Evolutionary conservation across 164 flowering plant genomes (phyloP), one percentile per base, ranked within the genome.

Genomic region (Pachysandra terminalis): DNA sequence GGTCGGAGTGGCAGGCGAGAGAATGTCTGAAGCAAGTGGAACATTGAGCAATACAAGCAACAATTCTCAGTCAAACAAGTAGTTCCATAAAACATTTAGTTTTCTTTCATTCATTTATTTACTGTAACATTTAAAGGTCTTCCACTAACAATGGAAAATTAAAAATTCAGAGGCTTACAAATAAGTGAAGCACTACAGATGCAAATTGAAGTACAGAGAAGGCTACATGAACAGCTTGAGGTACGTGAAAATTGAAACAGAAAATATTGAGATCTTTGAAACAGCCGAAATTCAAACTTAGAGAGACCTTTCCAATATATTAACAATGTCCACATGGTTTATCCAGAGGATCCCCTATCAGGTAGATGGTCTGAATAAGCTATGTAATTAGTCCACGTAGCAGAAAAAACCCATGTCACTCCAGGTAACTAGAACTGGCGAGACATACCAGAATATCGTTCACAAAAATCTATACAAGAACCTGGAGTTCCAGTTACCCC

Each of bases 151-250:
- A 28, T 24, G 22, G 45, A 26, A 45, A 59, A 69, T 68, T 13
- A 21, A 32, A 12, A 25, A 65, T 64, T 52, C 94, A 90, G 98
- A 77, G 74, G 73, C 73, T 65, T 86, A 65, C 97, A 85, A 49
- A 75, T 94, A 68, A 79, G 81, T 51, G 98, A 94, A 79, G 84
- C 98, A 56, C 78, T 94, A 66, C 90, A 94, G 75, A 90, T 90
- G 90, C 98, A 93, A 75, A 90, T 90, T 68, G 98, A 94, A 80
- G 98, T 90, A 65, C 97, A 94, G 79, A 80, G 88, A 88, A 83
- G 90, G 73, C 83, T 94, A 59, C 91, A 91, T 67, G 97, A 94
- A 69, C 97, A 94, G 78, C 95, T 91, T 53, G 98, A 94, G 96
- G 98, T 93, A 82, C 62, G 53, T 23, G 45, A 41, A 13, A 82